Percentiles rank a stretch among this genome's conserved stretches.
These are phyloP conservation scores for Drosera capensis DNA, from an alignment of 148 eudicot species.

Conservation along the genomic window DNA sequence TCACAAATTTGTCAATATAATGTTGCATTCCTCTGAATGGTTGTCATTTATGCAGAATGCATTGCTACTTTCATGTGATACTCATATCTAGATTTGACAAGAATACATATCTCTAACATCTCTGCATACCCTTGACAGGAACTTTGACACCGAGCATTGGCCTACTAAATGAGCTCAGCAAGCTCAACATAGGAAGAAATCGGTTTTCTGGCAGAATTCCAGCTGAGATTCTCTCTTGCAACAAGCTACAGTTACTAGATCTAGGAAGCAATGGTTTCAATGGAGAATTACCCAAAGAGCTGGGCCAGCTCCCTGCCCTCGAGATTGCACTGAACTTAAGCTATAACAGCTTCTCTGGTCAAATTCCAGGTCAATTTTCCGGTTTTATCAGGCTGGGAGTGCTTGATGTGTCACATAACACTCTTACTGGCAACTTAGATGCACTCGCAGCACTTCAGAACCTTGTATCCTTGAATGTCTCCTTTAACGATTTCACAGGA, in stretches of 20 bases:
- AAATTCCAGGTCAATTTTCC: conserved; percentile 57
- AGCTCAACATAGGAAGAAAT: conserved; percentile 60
- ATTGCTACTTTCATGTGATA: too few species aligned
- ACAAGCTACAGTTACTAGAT: conserved; percentile 62
- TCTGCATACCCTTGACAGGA: not conserved
- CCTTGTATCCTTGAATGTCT: conserved; percentile 72
- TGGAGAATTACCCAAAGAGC: conserved; percentile 69
- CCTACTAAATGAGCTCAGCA: conserved; percentile 50
- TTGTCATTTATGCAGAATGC: too few species aligned
- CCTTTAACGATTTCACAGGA: conserved; percentile 75
- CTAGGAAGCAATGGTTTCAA: conserved; percentile 65
- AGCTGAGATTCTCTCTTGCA: conserved; percentile 57
- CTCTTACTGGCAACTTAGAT: conserved; percentile 46
- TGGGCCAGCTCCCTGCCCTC: conserved; percentile 71
- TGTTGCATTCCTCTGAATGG: too few species aligned
- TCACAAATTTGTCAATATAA: too few species aligned
- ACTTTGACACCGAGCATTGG: conserved; percentile 37
- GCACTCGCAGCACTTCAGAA: conserved; percentile 53
- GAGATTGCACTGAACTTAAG: conserved; percentile 87
- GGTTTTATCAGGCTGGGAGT: conserved; percentile 52
- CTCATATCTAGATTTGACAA: too few species aligned
- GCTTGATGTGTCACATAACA: conserved; percentile 82
- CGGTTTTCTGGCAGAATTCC: conserved; percentile 69
- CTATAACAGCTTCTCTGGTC: conserved; percentile 52
- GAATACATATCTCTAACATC: not conserved